Conservation (phyloP, 495 filamentous ascomycete species). For the Xanthoparmelia taractica region DNA sequence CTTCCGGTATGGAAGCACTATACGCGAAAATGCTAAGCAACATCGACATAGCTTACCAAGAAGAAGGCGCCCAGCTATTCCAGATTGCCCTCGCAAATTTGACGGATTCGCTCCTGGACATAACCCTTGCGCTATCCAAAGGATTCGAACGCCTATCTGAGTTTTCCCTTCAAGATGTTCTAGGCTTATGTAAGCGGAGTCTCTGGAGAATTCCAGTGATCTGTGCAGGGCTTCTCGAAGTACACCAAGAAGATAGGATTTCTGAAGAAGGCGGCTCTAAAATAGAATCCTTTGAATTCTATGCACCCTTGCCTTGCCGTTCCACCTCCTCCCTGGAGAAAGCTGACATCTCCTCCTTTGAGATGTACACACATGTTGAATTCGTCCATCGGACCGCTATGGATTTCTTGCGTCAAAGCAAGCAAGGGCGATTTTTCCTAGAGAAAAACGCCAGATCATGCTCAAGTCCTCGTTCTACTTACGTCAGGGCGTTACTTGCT, state of each 20-base stretch:
- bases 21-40: conserved; percentile 4
- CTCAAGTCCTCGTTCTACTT: background rate
- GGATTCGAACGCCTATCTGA: background rate
- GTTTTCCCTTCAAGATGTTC: background rate
- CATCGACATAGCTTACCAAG: background rate
- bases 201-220: background rate
- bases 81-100: background rate
- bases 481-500: background rate
- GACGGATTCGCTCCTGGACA: background rate
- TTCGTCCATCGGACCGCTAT: background rate
- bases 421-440: background rate
- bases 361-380: background rate
- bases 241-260: background rate
- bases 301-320: background rate
- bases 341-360: background rate
- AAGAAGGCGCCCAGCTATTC: background rate
- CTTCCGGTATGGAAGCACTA: background rate
- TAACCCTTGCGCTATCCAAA: background rate
- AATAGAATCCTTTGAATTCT: no score
- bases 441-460: background rate
- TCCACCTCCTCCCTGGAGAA: background rate
- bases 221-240: background rate
- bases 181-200: background rate
- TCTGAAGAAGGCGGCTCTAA: background rate
- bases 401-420: background rate